A percentile compares a stretch with the other conserved stretches of the same genome.
phyloP scores from a whole-genome alignment of 2,329 filamentous ascomycete genomes.

The Verticillium dahliae region DNA sequence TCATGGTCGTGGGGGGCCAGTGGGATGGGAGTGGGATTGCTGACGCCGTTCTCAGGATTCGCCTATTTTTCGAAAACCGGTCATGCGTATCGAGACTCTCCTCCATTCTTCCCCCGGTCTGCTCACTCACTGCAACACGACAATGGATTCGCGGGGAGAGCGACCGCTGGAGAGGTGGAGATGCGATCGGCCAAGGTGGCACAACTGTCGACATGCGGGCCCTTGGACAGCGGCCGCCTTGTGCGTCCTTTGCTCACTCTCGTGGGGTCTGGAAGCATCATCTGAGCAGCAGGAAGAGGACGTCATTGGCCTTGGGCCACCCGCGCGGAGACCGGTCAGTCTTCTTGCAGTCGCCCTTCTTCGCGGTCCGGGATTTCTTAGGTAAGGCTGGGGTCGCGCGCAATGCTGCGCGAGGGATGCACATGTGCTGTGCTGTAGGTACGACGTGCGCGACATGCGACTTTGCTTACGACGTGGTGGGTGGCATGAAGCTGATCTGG shows the following conservation, averaged over 20 bases:
- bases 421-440: too few relatives aligned
- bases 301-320: not conserved
- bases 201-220: not conserved
- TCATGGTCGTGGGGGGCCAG: not conserved
- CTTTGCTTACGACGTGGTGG: too few relatives aligned
- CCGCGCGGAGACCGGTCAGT: not conserved
- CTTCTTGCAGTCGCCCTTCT: not conserved
- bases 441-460: too few relatives aligned
- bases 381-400: not conserved
- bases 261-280: not conserved
- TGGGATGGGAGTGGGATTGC: too few relatives aligned
- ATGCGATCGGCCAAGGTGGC: not conserved
- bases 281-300: not conserved
- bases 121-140: too few relatives aligned
- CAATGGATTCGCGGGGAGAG: not conserved
- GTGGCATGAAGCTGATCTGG: too few relatives aligned
- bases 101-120: too few relatives aligned
- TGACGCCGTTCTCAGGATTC: too few relatives aligned
- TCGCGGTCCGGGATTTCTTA: not conserved
- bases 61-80: too few relatives aligned
- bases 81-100: too few relatives aligned
- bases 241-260: not conserved
- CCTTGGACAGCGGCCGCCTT: not conserved
- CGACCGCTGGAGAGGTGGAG: not conserved
- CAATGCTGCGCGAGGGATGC: not conserved